Evolutionary conservation across 1,139 yeast species (phyloP).

Genomic region (Meyerozyma smithsonii): DNA sequence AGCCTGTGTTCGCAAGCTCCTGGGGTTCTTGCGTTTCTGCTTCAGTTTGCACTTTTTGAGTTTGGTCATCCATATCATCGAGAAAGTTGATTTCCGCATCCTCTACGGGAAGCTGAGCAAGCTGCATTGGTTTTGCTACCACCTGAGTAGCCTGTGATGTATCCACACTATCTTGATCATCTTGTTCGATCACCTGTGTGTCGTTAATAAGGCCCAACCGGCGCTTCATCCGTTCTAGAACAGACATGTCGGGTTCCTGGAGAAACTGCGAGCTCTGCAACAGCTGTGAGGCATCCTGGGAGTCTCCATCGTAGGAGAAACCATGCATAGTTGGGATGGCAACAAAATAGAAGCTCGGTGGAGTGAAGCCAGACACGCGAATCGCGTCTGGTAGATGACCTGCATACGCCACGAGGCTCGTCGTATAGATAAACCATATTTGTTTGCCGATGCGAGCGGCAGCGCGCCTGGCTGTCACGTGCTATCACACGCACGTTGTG

Average conservation of each 20-base stretch:
- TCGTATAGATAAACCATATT: too few species aligned
- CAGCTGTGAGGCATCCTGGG: not conserved
- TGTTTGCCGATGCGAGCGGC: not conserved
- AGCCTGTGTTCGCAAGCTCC: slow-evolving; percentile 2
- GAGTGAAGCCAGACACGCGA: not conserved
- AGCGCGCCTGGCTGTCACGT: not conserved
- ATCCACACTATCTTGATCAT: not conserved
- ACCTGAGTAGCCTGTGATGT: not conserved
- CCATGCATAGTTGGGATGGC: not conserved
- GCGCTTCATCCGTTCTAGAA: slow-evolving; percentile 2
- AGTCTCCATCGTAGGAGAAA: not conserved
- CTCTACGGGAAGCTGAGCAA: slow-evolving; percentile 12
- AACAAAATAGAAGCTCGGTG: too few species aligned
- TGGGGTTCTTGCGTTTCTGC: slow-evolving; percentile 4
- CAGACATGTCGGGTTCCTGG: slow-evolving; percentile 1
- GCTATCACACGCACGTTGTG: slow-evolving; percentile 1
- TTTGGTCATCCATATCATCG: not conserved
- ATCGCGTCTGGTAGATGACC: not conserved
- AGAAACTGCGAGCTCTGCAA: not conserved
- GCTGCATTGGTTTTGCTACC: slow-evolving; percentile 5
- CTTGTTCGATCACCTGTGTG: not conserved
- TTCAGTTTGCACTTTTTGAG: slow-evolving; percentile 4
- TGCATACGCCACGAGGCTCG: too few species aligned
- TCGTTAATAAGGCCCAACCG: not conserved
- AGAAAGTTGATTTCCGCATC: slow-evolving; percentile 9